Conservation (phyloP, 176 grass and related monocot species). For the Musa beccarii region DNA sequence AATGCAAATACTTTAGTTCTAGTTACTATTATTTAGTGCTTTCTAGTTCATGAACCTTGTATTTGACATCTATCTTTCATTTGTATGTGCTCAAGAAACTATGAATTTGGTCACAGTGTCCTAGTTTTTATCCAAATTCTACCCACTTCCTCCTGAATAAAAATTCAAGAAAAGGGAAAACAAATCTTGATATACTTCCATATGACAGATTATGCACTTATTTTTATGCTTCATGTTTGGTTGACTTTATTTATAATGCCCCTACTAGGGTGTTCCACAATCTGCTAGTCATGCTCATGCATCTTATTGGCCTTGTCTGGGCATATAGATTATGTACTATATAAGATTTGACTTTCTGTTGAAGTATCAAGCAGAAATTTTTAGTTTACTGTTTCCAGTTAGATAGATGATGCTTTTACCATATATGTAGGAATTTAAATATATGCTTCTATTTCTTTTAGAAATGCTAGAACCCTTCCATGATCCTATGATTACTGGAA, state of each 20-base stretch:
- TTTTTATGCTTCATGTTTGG: not conserved
- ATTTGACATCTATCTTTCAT: no score
- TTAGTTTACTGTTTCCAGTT: not conserved
- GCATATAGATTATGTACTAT: constrained; percentile 75
- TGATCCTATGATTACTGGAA: no score
- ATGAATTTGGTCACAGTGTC: no score
- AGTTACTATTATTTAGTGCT: no score
- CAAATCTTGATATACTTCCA: no score
- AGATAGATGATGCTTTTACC: constrained; percentile 27
- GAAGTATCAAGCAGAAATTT: not conserved
- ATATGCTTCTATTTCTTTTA: constrained; percentile 53
- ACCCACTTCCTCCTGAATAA: no score
- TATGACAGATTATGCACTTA: not conserved
- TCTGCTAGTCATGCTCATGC: constrained; percentile 50
- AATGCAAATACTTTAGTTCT: no score
- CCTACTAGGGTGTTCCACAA: constrained; percentile 41
- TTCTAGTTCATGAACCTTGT: no score
- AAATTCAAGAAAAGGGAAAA: no score
- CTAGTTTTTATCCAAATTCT: no score
- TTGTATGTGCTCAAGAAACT: no score
- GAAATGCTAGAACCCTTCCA: no score
- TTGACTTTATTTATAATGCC: constrained; percentile 11
- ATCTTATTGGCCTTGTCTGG: constrained; percentile 70
- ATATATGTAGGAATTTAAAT: constrained; percentile 50
- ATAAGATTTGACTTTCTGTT: constrained; percentile 37